Percentiles rank a stretch among this genome's conserved stretches.
Evolutionary conservation across 257 asterid genomes (phyloP).

Genomic region (Fraxinus quadrangulata): DNA sequence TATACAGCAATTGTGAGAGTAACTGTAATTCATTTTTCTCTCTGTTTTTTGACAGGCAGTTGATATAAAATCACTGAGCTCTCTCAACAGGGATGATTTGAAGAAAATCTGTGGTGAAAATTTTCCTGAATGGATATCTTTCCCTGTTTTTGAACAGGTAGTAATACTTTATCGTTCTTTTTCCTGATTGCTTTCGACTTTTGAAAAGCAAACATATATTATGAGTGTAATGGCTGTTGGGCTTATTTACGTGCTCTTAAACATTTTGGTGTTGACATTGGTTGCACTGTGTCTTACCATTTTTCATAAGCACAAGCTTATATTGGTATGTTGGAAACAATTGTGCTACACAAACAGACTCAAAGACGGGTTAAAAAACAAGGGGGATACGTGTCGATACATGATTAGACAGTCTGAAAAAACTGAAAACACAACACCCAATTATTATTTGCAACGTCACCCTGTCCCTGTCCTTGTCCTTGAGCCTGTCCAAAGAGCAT

Average conservation of each 20-base stretch:
- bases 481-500: too few species aligned
- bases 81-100: conserved; percentile 83
- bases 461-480: too few species aligned
- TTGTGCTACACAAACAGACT: too few species aligned
- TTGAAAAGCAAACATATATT: conserved; percentile 15
- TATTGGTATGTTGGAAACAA: neutral
- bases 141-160: conserved; percentile 96
- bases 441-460: too few species aligned
- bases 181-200: conserved; percentile 7
- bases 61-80: conserved; percentile 77
- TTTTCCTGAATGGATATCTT: conserved; percentile 95
- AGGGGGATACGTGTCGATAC: too few species aligned
- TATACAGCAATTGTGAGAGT: neutral
- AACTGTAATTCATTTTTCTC: conserved; percentile 21
- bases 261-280: neutral
- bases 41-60: conserved; percentile 66
- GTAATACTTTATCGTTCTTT: conserved; percentile 8
- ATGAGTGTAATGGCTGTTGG: neutral
- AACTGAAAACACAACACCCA: too few species aligned
- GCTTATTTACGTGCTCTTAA: conserved; percentile 1
- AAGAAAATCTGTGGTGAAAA: conserved; percentile 92
- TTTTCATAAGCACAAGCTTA: neutral
- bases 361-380: too few species aligned
- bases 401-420: too few species aligned
- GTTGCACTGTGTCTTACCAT: neutral